Conservation (phyloP, 768 basidiomycete species). For the Naematelia aurantialba region DNA sequence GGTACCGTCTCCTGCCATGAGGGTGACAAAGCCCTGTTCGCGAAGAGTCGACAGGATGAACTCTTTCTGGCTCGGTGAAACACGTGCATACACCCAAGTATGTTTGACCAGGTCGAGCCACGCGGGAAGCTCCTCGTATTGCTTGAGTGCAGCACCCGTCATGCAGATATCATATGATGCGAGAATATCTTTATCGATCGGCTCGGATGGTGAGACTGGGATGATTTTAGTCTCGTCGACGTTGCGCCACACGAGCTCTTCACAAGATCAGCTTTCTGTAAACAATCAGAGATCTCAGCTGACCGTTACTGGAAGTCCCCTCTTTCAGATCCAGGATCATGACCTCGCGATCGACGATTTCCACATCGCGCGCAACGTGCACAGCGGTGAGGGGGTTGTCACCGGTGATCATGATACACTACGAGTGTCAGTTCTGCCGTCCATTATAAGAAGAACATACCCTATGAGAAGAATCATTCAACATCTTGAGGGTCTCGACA, state of each 20-base stretch:
- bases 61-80: slow-evolving; percentile 94
- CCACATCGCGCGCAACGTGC: slow-evolving; percentile 92
- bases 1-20: slow-evolving; percentile 99
- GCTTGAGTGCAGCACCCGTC: slow-evolving; percentile 88
- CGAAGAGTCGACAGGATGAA: slow-evolving; percentile 87
- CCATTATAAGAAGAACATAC: slow-evolving; percentile 56
- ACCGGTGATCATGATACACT: slow-evolving; percentile 99
- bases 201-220: slow-evolving; percentile 72
- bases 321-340: slow-evolving; percentile 88
- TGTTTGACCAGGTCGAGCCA: slow-evolving; percentile 84
- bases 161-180: slow-evolving; percentile 91
- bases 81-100: slow-evolving; percentile 97
- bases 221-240: slow-evolving; percentile 90
- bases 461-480: slow-evolving; percentile 91
- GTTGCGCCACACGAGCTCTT: slow-evolving; percentile 86
- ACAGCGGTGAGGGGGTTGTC: slow-evolving; percentile 96
- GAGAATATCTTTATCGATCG: slow-evolving; percentile 73
- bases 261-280: neutral
- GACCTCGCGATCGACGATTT: slow-evolving; percentile 92
- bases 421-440: slow-evolving; percentile 6
- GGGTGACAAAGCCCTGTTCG: slow-evolving; percentile 78
- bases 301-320: slow-evolving; percentile 67
- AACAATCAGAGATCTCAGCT: slow-evolving; percentile 26
- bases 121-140: slow-evolving; percentile 64
- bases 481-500: slow-evolving; percentile 82